These are phyloP conservation scores for Puccinia coronata DNA, from an alignment of 1,284 basidiomycete species.

Conservation along the genomic window DNA sequence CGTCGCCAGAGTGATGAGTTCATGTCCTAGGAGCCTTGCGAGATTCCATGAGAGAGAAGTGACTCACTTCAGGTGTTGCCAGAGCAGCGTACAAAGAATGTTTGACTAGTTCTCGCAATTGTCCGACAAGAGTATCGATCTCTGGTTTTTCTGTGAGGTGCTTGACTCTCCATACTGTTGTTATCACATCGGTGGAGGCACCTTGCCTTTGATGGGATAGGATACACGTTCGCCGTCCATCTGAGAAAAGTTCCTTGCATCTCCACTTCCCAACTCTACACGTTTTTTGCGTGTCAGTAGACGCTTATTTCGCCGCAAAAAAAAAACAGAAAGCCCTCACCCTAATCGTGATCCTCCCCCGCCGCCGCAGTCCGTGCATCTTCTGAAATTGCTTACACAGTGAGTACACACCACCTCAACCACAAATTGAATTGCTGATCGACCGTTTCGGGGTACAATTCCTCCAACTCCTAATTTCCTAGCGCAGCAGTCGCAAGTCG, in stretches of 20 bases:
- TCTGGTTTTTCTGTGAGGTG: conserved; percentile 30
- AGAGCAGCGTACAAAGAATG: conserved; percentile 49
- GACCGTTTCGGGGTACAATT: conserved; percentile 42
- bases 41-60: neutral
- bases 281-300: conserved; percentile 43
- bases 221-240: conserved; percentile 61
- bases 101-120: conserved; percentile 46
- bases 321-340: neutral
- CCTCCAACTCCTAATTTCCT: conserved; percentile 44
- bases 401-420: conserved; percentile 44
- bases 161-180: conserved; percentile 30
- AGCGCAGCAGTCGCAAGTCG: conserved; percentile 47
- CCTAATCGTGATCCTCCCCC: conserved; percentile 45
- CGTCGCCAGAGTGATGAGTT: neutral
- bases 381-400: conserved; percentile 35
- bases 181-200: conserved; percentile 24
- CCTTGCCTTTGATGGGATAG: conserved; percentile 57
- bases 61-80: conserved; percentile 44
- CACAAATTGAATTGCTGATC: conserved; percentile 49
- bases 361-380: conserved; percentile 49
- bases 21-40: neutral
- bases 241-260: conserved; percentile 61
- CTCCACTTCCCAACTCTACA: conserved; percentile 62
- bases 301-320: neutral
- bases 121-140: conserved; percentile 36